Evolutionary conservation across 2,329 filamentous ascomycete species (phyloP), one percentile per base, ranked within the genome.

Genomic region (Botrytis squamosa): DNA sequence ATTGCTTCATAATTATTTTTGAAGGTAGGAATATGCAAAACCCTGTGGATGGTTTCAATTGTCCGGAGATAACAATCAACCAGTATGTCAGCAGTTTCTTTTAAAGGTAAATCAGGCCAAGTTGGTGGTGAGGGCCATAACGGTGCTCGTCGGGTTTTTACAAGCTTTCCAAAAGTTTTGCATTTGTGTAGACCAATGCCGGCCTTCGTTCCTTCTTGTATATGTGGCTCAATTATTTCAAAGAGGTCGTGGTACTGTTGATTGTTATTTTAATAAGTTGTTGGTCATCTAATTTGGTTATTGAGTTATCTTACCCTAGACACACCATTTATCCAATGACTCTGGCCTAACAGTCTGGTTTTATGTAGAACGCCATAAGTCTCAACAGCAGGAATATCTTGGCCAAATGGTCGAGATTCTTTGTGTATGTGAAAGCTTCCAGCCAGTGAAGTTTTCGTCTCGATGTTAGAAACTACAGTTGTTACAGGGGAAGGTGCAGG

Each of bases 261-360:
- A 36, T 49, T 36, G 42, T 49, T 49, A 49, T 20, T 66, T 66
- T 6, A n/a, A 7, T 66, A 12, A 25, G 14, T n/a, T 4, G 22
- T 12, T 52, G 22, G 49, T 29, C 16, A 55, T 29, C 29, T n/a
- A 38, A 38, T 9, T 38, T 25, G 36, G 7, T 3, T 38, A 52
- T 29, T 18, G 22, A 52, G 36, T 52, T 38, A 8, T 25, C 44
- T 79, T 77, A 88, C 86, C 63, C 87, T 75, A 0, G 82, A 77
- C 18, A 86, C 79, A 2, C 82, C 83, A 74, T 86, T 87, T n/a
- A 88, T 83, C 85, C 87, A 89, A 77, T 89, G 87, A 44, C 86
- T 88, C 77, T 85, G 85, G 0, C 88, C 88, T 77, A 89, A 88
- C 1, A 89, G 78, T 0, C 88, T 84, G 0, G 85, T 86, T 77